Percentiles rank a stretch among this genome's conserved stretches.
Evolutionary conservation across 257 asterid species (phyloP).

Genomic region (Galeopsis tetrahit): DNA sequence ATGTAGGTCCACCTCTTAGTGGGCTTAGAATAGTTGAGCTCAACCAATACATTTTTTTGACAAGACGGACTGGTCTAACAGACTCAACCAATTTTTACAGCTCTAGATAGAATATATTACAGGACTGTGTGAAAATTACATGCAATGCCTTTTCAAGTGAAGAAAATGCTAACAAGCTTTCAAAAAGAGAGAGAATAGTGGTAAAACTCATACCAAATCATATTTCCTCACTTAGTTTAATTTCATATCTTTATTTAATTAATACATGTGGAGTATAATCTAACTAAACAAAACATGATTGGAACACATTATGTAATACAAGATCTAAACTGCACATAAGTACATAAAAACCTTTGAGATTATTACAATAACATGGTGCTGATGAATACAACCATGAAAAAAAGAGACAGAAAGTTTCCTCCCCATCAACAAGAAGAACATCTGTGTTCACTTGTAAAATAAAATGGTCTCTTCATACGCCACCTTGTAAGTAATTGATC

Average conservation of each 20-base stretch:
- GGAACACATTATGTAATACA: background rate
- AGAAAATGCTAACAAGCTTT: no score
- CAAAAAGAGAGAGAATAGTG: no score
- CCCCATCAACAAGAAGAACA: constrained; percentile 40
- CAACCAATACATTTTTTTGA: no score
- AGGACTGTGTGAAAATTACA: no score
- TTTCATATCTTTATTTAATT: constrained; percentile 2
- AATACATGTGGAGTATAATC: background rate
- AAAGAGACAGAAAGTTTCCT: constrained; percentile 36
- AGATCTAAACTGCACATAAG: constrained; percentile 19
- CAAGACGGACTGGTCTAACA: no score
- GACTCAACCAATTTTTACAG: no score
- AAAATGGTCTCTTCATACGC: constrained; percentile 35
- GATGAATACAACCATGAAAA: constrained; percentile 68
- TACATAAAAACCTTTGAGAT: constrained; percentile 39
- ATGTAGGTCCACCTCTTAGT: no score
- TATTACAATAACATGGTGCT: constrained; percentile 55
- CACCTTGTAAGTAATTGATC: constrained; percentile 2
- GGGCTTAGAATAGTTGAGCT: no score
- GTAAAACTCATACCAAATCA: background rate
- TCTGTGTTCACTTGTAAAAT: constrained; percentile 34
- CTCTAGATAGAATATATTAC: no score
- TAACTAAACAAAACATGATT: background rate
- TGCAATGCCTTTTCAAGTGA: no score
- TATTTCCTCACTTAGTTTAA: background rate